Base-by-base conservation (phyloP, 805 yeast genomes). In the Metschnikowia koreensis region DNA sequence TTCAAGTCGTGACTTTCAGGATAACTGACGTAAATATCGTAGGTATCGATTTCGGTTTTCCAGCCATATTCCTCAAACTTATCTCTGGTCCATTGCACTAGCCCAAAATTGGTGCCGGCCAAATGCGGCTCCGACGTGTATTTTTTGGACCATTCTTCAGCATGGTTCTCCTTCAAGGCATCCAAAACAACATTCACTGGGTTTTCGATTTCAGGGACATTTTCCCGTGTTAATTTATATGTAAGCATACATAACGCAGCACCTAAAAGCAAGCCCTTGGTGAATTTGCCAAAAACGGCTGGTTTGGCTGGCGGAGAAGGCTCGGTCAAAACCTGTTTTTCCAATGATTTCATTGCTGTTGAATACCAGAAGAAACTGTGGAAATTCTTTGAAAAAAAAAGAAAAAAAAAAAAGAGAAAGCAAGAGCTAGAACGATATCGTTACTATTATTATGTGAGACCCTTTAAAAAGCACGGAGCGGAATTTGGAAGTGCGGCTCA, bases 61-160 rank as follows among this genome's bases (percentile, higher is more conserved):
- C 81, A 75, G 1, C 93, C 93, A 59, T 73, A 86, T 55, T 76
- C 75, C 46, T 71, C 71, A 41, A 83, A 82, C 66, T 81, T 80
- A 13, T 68, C 71, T 28, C 72, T 70, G 2, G 92, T 85, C 80
- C 83, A 87, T 49, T 84, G 71, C 22, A 77, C 77, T 50, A 80
- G 64, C 34, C 65, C 76, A 47, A 67, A 64, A 41, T 60, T 60
- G 11, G 79, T 79, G 7, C 84, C 83, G 9, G 80, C 74, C 55
- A 72, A 67, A 58, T 84, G 89, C 1, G 84, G 76, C 37, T 74
- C 75, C 6, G 71, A 54, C 1, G 88, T 79, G 60, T 82, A 83
- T 37, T 66, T 69, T 45, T 76, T 56, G 7, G 81, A 72, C 86
- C 87, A 84, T 26, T 80, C 70, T 0, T 79, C 74, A 8, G 84